A percentile compares a stretch with the other conserved stretches of the same genome.
phyloP scores from a whole-genome alignment of 75 land plant genomes.

The Selaginella moellendorffii region DNA sequence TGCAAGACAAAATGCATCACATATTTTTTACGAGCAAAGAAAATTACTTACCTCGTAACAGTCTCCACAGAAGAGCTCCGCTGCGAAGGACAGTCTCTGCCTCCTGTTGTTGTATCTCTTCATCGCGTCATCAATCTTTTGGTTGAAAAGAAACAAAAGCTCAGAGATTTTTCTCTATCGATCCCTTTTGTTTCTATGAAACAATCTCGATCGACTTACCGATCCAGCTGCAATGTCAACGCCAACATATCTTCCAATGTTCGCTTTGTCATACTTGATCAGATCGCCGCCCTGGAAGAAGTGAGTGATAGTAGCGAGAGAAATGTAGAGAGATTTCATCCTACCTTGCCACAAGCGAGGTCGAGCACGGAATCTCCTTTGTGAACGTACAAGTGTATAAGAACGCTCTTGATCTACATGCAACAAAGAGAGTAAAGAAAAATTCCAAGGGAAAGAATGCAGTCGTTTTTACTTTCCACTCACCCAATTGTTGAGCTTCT shows the following conservation, averaged over 20 bases:
- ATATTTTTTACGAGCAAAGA: too few species aligned
- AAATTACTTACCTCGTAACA: slow-evolving; percentile 57
- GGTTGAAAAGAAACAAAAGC: too few species aligned
- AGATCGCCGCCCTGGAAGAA: slow-evolving; percentile 87
- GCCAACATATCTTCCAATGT: slow-evolving; percentile 82
- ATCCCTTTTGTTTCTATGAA: background rate
- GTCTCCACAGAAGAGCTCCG: slow-evolving; percentile 80
- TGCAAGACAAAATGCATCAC: slow-evolving; percentile 11
- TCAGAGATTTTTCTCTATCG: too few species aligned
- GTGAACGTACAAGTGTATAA: slow-evolving; percentile 60
- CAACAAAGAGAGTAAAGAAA: too few species aligned
- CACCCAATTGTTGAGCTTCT: slow-evolving; percentile 98
- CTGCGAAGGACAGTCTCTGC: slow-evolving; percentile 63
- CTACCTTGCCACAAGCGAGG: slow-evolving; percentile 92
- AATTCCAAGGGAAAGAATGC: too few species aligned
- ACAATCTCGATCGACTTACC: too few species aligned
- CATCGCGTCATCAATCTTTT: slow-evolving; percentile 79
- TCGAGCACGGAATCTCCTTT: slow-evolving; percentile 71
- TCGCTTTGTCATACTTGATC: slow-evolving; percentile 95
- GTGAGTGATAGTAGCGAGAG: background rate
- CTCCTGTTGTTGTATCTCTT: slow-evolving; percentile 85
- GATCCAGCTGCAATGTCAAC: slow-evolving; percentile 92
- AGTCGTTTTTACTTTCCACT: background rate
- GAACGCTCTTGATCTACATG: slow-evolving; percentile 84
- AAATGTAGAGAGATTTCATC: background rate